Percentiles rank a stretch among this genome's conserved stretches.
Conservation (phyloP, 2,329 filamentous ascomycete genomes). For the Penicillium sp. region DNA sequence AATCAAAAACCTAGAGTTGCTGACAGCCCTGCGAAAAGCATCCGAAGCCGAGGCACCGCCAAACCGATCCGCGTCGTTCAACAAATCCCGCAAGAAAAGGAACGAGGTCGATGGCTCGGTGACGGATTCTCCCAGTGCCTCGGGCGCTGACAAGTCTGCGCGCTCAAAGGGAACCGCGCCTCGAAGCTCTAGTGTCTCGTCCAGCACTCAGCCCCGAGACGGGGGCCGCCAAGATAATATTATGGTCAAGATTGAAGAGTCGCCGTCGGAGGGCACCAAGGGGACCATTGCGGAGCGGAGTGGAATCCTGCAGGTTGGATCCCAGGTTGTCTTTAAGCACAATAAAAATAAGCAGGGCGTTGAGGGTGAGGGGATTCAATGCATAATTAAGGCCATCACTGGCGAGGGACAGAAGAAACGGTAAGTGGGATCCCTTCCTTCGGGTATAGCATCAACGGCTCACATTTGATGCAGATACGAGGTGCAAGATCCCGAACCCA, state of each 20-base stretch:
- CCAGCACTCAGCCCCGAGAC: constrained; percentile 43
- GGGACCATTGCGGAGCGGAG: constrained; percentile 47
- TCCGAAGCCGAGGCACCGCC: constrained; percentile 48
- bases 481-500: constrained; percentile 77
- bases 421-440: constrained; percentile 27
- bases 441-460: constrained; percentile 14
- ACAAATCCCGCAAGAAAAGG: constrained; percentile 51
- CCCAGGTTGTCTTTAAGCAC: constrained; percentile 55
- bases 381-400: constrained; percentile 72
- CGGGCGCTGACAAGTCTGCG: constrained; percentile 46
- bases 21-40: constrained; percentile 51
- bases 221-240: constrained; percentile 38
- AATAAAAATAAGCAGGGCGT: constrained; percentile 54
- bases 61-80: constrained; percentile 39
- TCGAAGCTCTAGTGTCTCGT: constrained; percentile 44
- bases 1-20: constrained; percentile 52
- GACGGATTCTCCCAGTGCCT: constrained; percentile 49
- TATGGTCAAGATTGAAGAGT: constrained; percentile 48
- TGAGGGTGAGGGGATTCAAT: constrained; percentile 66
- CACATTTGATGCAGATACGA: constrained; percentile 60
- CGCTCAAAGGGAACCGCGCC: constrained; percentile 45
- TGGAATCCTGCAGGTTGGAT: constrained; percentile 48
- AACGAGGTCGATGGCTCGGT: constrained; percentile 47
- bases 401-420: constrained; percentile 73
- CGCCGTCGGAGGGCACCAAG: constrained; percentile 43